phyloP scores from a whole-genome alignment of 2,329 filamentous ascomycete species.

The Aspergillus transmontanensis region DNA sequence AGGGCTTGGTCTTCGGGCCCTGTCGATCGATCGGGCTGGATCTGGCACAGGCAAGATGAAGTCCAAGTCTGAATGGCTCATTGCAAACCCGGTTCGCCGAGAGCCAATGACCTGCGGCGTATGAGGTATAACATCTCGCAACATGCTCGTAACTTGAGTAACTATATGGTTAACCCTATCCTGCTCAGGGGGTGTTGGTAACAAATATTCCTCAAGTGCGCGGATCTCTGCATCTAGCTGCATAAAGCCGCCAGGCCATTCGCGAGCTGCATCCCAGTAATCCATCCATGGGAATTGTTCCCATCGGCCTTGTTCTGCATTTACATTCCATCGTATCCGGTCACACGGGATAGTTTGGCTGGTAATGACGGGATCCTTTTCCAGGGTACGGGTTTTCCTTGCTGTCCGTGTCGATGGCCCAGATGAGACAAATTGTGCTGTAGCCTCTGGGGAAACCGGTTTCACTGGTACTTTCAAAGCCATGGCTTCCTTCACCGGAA shows the following conservation, averaged over 20 bases:
- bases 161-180: constrained; percentile 29
- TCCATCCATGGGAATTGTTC: constrained; percentile 38
- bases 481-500: constrained; percentile 4
- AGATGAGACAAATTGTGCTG: background rate
- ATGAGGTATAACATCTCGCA: constrained; percentile 31
- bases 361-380: background rate
- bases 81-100: constrained; percentile 53
- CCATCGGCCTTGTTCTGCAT: constrained; percentile 12
- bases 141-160: constrained; percentile 29
- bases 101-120: constrained; percentile 56
- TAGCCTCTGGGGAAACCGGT: background rate
- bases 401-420: background rate
- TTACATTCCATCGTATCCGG: constrained; percentile 15
- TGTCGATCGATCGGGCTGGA: constrained; percentile 23
- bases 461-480: background rate
- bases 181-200: constrained; percentile 47
- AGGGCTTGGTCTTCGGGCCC: constrained; percentile 35
- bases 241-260: constrained; percentile 24
- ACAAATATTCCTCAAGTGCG: constrained; percentile 49
- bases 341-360: background rate
- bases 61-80: constrained; percentile 59
- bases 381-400: background rate
- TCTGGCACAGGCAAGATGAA: constrained; percentile 42
- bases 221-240: constrained; percentile 50
- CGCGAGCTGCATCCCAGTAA: constrained; percentile 17